Evolutionary conservation across 371 early-diverging fungal species (phyloP).

Genomic region (Syncephalastrum monosporum): DNA sequence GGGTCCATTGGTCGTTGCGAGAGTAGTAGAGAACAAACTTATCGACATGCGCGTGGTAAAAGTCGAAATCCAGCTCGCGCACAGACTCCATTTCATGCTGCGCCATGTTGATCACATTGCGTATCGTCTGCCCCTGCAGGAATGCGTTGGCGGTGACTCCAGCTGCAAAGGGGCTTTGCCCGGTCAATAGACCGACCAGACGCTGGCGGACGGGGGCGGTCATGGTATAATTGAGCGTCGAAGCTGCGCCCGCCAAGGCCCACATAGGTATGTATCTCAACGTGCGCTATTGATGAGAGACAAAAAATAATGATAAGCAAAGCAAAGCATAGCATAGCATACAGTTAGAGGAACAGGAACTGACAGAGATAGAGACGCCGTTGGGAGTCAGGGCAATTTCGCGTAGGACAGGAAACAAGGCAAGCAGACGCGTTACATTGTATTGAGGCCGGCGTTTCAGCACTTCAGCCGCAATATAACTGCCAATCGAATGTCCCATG

Average conservation of each 20-base stretch:
- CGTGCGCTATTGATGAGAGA: slow-evolving; percentile 26
- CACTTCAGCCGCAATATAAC: slow-evolving; percentile 56
- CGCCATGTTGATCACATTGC: slow-evolving; percentile 70
- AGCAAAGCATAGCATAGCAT: not conserved
- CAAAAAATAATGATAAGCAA: not conserved
- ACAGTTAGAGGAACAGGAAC: slow-evolving; percentile 3
- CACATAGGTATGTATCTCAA: slow-evolving; percentile 37
- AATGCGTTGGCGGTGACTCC: slow-evolving; percentile 64
- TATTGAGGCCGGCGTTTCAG: slow-evolving; percentile 59
- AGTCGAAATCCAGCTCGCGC: slow-evolving; percentile 59
- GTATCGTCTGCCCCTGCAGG: slow-evolving; percentile 55
- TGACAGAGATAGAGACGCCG: slow-evolving; percentile 62
- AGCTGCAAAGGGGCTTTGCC: slow-evolving; percentile 43
- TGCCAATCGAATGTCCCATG: slow-evolving; percentile 70
- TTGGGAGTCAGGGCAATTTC: slow-evolving; percentile 76
- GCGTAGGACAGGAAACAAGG: slow-evolving; percentile 78
- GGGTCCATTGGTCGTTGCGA: slow-evolving; percentile 76
- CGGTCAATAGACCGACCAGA: slow-evolving; percentile 34
- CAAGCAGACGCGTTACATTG: slow-evolving; percentile 61
- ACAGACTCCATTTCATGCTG: slow-evolving; percentile 74
- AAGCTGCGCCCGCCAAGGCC: slow-evolving; percentile 33
- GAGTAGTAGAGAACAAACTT: slow-evolving; percentile 85
- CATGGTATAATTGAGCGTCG: slow-evolving; percentile 30
- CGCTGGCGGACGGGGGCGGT: slow-evolving; percentile 33
- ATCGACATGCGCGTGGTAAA: slow-evolving; percentile 54